Evolutionary conservation across 345 rosid genomes (phyloP).

Genomic region (Eutrema yunnanense): DNA sequence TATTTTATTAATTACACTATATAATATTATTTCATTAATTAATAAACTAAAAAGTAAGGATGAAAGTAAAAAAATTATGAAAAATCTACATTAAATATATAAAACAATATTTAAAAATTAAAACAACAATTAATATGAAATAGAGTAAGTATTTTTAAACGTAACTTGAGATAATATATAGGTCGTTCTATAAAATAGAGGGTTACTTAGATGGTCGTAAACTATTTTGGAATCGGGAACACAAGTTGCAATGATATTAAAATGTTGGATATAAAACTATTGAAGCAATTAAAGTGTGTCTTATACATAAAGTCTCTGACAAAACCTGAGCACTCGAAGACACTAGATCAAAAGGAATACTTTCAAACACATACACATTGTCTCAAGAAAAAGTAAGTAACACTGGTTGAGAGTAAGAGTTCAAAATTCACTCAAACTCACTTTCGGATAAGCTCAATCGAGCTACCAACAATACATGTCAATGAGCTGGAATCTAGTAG

Average conservation of each 20-base stretch:
- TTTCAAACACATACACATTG: not conserved
- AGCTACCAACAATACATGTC: conserved; percentile 1
- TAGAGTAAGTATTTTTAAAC: not conserved
- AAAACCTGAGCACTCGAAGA: conserved; percentile 1
- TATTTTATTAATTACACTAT: no score
- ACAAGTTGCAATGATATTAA: conserved; percentile 10
- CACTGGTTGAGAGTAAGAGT: not conserved
- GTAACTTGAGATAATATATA: not conserved
- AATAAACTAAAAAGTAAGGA: no score
- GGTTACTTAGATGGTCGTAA: not conserved
- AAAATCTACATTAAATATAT: no score
- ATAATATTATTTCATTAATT: no score
- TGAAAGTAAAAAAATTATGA: no score
- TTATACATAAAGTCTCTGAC: not conserved
- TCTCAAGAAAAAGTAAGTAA: not conserved
- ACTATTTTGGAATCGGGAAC: not conserved
- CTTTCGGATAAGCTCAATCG: conserved; percentile 3
- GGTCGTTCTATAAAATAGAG: not conserved
- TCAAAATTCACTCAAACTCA: not conserved
- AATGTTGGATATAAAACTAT: not conserved
- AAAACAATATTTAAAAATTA: no score
- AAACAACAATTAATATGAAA: no score
- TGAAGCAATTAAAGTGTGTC: not conserved
- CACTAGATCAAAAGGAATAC: not conserved
- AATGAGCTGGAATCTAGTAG: conserved; percentile 6